Base-by-base conservation (phyloP, 768 basidiomycete species). In the Amylocystis lapponica region DNA sequence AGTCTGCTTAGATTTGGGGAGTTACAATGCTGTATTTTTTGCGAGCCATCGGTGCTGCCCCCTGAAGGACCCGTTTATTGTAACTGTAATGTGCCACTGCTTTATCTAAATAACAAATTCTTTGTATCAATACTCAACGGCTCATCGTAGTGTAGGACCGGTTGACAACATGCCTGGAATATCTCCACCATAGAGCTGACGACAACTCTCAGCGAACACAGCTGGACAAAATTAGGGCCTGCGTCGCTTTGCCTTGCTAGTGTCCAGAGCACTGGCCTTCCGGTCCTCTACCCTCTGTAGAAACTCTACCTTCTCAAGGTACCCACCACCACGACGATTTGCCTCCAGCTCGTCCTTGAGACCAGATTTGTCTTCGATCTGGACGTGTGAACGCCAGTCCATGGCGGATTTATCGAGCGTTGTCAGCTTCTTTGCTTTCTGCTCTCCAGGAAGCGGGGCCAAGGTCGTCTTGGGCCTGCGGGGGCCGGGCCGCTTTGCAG, bases 331-430 rank as follows among this genome's bases (percentile, higher is more conserved):
- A 31, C 81, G 74, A 36, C 82, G 68, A 46, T 89, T 83, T 3
- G 77, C 76, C 37, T 84, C 78, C n/a, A 93, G 70, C 48, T 87
- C 84, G 51, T 88, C 81, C 47, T 77, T 73, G 8, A 82, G 55
- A 3, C 67, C 73, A 0, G 67, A 44, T 20, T 61, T 54, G 2
- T 33, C 48, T 39, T 72, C 63, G 0, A 71, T 48, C 16, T 70
- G 61, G 12, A 88, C 62, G 52, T 91, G 87, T 1, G 76, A 62
- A 22, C 72, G 71, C 90, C 90, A 93, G 57, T 93, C 90, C 76
- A 93, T 79, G 11, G 83, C 79, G 0, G 86, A 88, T 60, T 91
- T 92, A 49, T 90, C 87, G 12, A 93, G 69, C 20, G 87, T 91
- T 19, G 84, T 80, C 7, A 93, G 69, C 62, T 86, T 91, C 59